phyloP scores from a whole-genome alignment of 2,329 filamentous ascomycete species.

The Colletotrichum sp. region DNA sequence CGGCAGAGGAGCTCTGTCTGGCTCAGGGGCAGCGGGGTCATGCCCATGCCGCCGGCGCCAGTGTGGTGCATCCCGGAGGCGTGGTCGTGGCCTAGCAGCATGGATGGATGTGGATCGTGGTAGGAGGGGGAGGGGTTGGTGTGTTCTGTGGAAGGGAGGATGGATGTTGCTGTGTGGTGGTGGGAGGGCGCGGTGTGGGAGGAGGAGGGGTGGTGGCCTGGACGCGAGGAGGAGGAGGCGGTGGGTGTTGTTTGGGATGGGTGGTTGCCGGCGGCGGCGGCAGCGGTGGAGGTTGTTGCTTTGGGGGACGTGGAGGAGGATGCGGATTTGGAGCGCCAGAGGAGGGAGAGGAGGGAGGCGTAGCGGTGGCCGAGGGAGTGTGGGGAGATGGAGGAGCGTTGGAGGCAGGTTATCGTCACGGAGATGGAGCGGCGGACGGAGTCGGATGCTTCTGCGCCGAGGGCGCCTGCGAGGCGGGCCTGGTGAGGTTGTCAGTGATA shows the following conservation, averaged over 20 bases:
- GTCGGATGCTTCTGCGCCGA: constrained; percentile 58
- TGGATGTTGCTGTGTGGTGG: neutral
- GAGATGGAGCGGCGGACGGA: constrained; percentile 62
- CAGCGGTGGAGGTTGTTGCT: neutral
- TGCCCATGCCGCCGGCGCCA: neutral
- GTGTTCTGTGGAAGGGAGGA: neutral
- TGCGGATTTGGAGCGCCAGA: constrained; percentile 54
- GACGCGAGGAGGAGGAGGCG: neutral
- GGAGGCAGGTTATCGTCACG: constrained; percentile 63
- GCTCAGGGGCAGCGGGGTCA: neutral
- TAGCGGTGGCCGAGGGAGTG: constrained; percentile 68
- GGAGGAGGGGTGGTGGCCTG: neutral
- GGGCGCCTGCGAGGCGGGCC: constrained; percentile 63
- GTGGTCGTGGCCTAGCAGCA: neutral
- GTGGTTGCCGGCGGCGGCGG: neutral
- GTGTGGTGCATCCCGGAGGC: neutral
- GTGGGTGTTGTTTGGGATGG: neutral
- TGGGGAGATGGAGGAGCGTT: constrained; percentile 59
- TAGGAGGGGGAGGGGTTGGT: neutral
- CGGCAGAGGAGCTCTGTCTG: constrained; percentile 39
- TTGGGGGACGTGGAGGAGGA: neutral
- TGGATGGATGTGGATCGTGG: neutral
- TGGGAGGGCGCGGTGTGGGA: neutral
- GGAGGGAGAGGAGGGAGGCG: constrained; percentile 61
- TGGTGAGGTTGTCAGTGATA: constrained; percentile 20